Percentiles rank a stretch among this genome's conserved stretches.
Evolutionary conservation across 306 rosid species (phyloP).

Genomic region (Hippophae gyantsensis): DNA sequence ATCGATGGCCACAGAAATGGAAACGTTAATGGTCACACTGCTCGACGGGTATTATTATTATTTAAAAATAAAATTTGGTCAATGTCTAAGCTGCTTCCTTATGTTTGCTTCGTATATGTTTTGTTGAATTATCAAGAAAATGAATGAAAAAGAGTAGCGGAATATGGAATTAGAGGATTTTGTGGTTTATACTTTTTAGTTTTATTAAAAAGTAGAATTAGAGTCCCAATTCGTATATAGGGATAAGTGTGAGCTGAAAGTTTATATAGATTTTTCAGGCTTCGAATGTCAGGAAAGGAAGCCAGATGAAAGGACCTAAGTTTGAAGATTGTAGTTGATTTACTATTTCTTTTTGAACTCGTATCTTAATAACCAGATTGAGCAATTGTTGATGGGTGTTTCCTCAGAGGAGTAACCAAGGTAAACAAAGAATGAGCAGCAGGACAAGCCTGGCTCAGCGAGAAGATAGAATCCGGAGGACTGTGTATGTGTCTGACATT

Average conservation of each 20-base stretch:
- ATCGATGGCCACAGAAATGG: slow-evolving; percentile 8
- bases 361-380: neutral
- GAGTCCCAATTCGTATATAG: too few relatives aligned
- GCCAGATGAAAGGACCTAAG: neutral
- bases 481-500: slow-evolving; percentile 40
- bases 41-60: slow-evolving; percentile 17
- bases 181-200: too few relatives aligned
- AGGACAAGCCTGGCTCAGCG: slow-evolving; percentile 32
- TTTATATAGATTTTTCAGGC: too few relatives aligned
- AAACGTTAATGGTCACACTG: slow-evolving; percentile 13
- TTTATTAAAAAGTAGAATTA: too few relatives aligned
- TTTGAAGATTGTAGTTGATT: neutral
- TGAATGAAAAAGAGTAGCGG: too few relatives aligned
- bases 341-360: neutral
- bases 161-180: too few relatives aligned
- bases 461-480: slow-evolving; percentile 35
- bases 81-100: too few relatives aligned
- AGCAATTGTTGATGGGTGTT: slow-evolving; percentile 1
- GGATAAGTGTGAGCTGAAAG: too few relatives aligned
- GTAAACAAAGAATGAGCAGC: slow-evolving; percentile 32
- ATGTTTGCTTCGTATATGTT: too few relatives aligned
- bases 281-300: too few relatives aligned
- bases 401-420: slow-evolving; percentile 30
- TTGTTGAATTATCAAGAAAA: too few relatives aligned
- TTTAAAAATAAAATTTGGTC: too few relatives aligned